A percentile compares a stretch with the other conserved stretches of the same genome.
Evolutionary conservation across 306 rosid genomes (phyloP).

Genomic region (Luffa acutangula): DNA sequence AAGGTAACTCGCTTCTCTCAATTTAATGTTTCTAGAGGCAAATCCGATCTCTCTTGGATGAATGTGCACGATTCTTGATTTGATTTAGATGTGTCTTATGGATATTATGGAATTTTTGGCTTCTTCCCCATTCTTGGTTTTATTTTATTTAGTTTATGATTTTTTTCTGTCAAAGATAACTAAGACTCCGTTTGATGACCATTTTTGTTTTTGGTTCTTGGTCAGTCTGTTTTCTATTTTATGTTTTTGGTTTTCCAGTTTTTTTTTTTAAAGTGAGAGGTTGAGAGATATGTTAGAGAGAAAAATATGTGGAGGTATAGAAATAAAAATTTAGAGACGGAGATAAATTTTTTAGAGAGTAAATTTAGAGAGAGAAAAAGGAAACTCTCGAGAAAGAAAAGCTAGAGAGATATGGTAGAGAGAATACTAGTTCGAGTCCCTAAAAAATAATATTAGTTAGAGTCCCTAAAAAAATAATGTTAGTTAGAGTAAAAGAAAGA

Average conservation of each 20-base stretch:
- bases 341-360: too few relatives aligned
- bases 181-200: neutral
- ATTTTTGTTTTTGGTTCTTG: neutral
- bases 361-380: too few relatives aligned
- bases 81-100: neutral
- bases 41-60: neutral
- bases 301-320: neutral
- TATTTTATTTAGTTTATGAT: neutral
- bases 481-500: neutral
- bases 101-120: neutral
- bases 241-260: neutral
- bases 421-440: too few relatives aligned
- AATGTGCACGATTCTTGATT: neutral
- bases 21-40: neutral
- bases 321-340: neutral
- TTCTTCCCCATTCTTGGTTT: neutral
- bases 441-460: neutral
- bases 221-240: neutral
- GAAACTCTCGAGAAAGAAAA: too few relatives aligned
- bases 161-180: neutral
- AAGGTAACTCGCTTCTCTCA: constrained; percentile 31
- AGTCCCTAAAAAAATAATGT: neutral
- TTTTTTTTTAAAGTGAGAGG: neutral
- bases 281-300: neutral
- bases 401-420: too few relatives aligned